Percentiles rank a stretch among this genome's conserved stretches.
phyloP scores from a whole-genome alignment of 192 early-diverging fungal genomes.

The Neocallimastix lanati region DNA sequence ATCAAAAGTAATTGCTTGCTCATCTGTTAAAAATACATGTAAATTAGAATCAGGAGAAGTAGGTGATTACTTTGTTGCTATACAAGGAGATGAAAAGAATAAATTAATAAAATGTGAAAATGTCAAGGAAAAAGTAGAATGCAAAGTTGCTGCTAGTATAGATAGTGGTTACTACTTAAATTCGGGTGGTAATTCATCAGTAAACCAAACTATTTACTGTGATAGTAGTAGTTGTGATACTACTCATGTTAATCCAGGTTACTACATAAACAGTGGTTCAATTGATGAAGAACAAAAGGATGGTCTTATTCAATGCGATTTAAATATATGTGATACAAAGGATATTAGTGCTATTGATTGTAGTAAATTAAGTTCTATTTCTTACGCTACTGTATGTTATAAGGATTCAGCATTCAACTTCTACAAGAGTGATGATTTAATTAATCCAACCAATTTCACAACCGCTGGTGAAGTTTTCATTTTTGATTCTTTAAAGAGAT shows the following conservation, averaged over 20 bases:
- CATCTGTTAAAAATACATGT: background rate
- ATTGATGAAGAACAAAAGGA: background rate
- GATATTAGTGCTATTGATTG: too few species aligned
- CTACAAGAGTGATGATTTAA: too few species aligned
- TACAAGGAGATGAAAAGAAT: background rate
- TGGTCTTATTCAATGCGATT: background rate
- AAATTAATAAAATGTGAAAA: background rate
- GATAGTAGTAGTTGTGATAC: background rate
- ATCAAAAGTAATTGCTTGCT: background rate
- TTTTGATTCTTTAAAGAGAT: background rate
- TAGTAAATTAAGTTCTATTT: too few species aligned
- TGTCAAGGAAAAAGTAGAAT: background rate
- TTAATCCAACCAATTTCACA: too few species aligned
- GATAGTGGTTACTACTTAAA: background rate
- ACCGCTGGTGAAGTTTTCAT: background rate
- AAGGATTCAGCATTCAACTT: too few species aligned
- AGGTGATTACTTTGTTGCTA: background rate
- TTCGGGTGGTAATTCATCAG: background rate
- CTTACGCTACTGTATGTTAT: too few species aligned
- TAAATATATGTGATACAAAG: too few species aligned
- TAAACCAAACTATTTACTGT: background rate
- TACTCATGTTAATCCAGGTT: background rate
- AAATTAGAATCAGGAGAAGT: background rate
- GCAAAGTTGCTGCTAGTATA: background rate
- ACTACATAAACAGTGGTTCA: background rate